Conservation (phyloP, 495 filamentous ascomycete genomes). For the Lepidopterella palustris region DNA sequence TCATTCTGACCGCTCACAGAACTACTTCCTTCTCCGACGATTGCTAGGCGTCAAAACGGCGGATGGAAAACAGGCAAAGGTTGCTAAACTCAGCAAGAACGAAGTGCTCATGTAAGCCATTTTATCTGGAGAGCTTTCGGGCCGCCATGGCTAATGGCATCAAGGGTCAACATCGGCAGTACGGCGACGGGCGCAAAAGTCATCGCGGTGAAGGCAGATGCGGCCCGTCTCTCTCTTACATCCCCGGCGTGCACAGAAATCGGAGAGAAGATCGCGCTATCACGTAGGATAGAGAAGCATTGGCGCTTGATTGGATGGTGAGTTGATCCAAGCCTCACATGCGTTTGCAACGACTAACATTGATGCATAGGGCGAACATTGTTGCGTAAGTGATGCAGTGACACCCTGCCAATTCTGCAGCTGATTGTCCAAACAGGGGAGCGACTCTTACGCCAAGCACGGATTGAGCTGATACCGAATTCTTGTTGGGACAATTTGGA, state of each 20-base stretch:
- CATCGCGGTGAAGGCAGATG: slow-evolving; percentile 91
- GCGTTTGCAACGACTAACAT: not conserved
- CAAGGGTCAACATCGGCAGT: slow-evolving; percentile 98
- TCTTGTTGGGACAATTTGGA: not conserved
- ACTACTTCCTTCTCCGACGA: slow-evolving; percentile 93
- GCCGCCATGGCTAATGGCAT: too few species aligned
- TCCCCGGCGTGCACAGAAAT: slow-evolving; percentile 88
- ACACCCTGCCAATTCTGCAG: not conserved
- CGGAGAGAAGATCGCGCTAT: slow-evolving; percentile 95
- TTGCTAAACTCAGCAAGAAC: slow-evolving; percentile 93
- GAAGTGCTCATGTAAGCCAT: slow-evolving; percentile 64
- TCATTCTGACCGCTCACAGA: too few species aligned
- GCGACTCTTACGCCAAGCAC: slow-evolving; percentile 18
- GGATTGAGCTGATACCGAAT: slow-evolving; percentile 15
- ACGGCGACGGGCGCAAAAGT: slow-evolving; percentile 92
- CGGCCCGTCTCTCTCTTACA: slow-evolving; percentile 81
- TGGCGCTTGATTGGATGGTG: slow-evolving; percentile 72
- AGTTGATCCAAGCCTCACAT: not conserved
- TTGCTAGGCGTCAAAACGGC: slow-evolving; percentile 95
- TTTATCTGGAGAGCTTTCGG: too few species aligned
- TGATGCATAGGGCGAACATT: slow-evolving; percentile 61
- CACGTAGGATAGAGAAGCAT: slow-evolving; percentile 96
- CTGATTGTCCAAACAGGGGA: slow-evolving; percentile 2
- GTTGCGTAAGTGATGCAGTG: slow-evolving; percentile 50
- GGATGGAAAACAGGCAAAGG: slow-evolving; percentile 98